A percentile compares a stretch with the other conserved stretches of the same genome.
phyloP scores from a whole-genome alignment of 2,329 filamentous ascomycete genomes.

The Aspergillus sp. region DNA sequence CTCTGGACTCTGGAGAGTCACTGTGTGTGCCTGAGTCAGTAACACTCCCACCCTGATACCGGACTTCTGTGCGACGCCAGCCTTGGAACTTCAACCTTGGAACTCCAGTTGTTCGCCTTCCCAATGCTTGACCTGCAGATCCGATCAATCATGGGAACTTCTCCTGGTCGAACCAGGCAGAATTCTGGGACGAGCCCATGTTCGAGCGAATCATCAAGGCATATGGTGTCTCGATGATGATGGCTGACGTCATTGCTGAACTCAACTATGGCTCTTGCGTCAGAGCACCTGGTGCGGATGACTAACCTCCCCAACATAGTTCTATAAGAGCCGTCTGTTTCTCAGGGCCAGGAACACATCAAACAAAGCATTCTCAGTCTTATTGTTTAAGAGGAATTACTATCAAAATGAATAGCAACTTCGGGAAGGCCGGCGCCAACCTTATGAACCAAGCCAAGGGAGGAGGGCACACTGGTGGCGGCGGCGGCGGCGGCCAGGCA shows the following conservation, averaged over 20 bases:
- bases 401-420: background rate
- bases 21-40: too few relatives aligned
- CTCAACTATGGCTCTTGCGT: background rate
- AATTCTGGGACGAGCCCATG: too few relatives aligned
- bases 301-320: background rate
- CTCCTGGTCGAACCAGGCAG: background rate
- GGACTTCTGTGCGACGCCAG: too few relatives aligned
- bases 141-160: background rate
- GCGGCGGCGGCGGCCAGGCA: too few relatives aligned
- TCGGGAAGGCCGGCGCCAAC: background rate
- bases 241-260: background rate
- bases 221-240: background rate
- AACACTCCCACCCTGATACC: too few relatives aligned
- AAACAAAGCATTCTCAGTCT: background rate
- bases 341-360: background rate
- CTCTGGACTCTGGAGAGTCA: too few relatives aligned
- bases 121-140: background rate
- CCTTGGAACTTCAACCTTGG: too few relatives aligned
- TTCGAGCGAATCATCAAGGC: background rate
- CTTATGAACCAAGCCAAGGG: background rate
- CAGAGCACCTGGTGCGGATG: background rate
- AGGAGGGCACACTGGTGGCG: too few relatives aligned
- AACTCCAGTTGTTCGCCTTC: background rate
- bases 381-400: background rate
- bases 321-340: background rate